Conservation (phyloP, 83 land plant species). For the Diphasiastrum complanatum region DNA sequence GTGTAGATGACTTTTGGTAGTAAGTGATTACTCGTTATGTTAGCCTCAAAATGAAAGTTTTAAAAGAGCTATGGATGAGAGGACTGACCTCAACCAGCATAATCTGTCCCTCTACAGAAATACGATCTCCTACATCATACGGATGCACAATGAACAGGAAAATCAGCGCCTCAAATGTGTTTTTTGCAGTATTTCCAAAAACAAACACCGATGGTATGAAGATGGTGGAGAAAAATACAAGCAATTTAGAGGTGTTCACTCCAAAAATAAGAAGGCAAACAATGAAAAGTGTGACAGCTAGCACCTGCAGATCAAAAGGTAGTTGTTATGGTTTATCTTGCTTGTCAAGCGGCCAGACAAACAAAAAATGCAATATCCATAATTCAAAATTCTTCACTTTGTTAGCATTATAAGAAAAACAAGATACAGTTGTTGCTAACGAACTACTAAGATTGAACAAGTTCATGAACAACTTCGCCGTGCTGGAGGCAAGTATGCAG, state of each 20-base stretch:
- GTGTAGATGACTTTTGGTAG: too few species aligned
- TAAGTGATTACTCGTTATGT: too few species aligned
- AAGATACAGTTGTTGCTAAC: too few species aligned
- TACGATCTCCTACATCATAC: slow-evolving; percentile 29
- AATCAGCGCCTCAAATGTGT: slow-evolving; percentile 21
- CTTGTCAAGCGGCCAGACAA: too few species aligned
- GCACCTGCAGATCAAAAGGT: slow-evolving; percentile 16
- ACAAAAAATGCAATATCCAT: too few species aligned
- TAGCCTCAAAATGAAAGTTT: background rate
- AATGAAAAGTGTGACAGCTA: slow-evolving; percentile 6
- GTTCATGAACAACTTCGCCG: too few species aligned
- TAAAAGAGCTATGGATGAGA: background rate
- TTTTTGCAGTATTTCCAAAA: slow-evolving; percentile 26
- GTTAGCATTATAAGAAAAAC: too few species aligned
- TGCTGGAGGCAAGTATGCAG: too few species aligned
- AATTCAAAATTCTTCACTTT: too few species aligned
- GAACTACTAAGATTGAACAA: too few species aligned
- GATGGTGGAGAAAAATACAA: slow-evolving; percentile 13
- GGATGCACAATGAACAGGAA: slow-evolving; percentile 26
- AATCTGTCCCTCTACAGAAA: slow-evolving; percentile 22
- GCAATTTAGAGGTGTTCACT: slow-evolving; percentile 13
- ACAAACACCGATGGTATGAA: slow-evolving; percentile 16
- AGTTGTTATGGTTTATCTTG: background rate
- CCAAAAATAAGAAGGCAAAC: slow-evolving; percentile 22
- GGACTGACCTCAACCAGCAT: slow-evolving; percentile 26